phyloP scores from a whole-genome alignment of 164 flowering plant genomes.

The Kalanchoe fedtschenkoi region DNA sequence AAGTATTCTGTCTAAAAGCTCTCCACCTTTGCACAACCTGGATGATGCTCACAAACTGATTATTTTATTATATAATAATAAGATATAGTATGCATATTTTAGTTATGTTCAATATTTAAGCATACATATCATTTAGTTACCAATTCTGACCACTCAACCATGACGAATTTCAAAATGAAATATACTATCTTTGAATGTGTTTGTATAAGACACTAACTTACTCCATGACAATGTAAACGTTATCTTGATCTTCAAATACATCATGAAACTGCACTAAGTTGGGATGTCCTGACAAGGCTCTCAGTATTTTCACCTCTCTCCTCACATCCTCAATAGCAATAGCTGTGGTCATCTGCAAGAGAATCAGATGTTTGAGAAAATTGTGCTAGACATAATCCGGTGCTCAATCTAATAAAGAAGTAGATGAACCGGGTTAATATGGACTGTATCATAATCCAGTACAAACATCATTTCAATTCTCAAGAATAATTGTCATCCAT shows the following conservation, averaged over 20 bases:
- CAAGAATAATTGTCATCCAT: background rate
- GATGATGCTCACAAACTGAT: slow-evolving; percentile 10
- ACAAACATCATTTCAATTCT: too few species aligned
- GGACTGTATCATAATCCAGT: background rate
- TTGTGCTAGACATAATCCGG: slow-evolving; percentile 1
- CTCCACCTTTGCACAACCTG: slow-evolving; percentile 98
- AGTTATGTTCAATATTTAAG: background rate
- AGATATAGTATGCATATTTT: too few species aligned
- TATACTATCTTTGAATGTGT: background rate
- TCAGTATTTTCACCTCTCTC: slow-evolving; percentile 82
- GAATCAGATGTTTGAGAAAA: background rate
- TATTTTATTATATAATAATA: background rate
- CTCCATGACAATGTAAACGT: slow-evolving; percentile 94
- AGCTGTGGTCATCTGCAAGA: slow-evolving; percentile 88
- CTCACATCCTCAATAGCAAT: slow-evolving; percentile 93
- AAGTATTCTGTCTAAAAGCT: slow-evolving; percentile 89
- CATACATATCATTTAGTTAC: background rate
- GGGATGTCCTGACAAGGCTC: slow-evolving; percentile 68
- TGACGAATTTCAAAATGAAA: background rate
- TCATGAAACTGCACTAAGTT: slow-evolving; percentile 80
- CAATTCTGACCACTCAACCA: background rate
- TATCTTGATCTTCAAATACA: slow-evolving; percentile 74
- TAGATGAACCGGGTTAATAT: background rate
- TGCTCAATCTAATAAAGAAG: background rate
- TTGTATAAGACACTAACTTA: slow-evolving; percentile 31